phyloP scores from a whole-genome alignment of 2,329 filamentous ascomycete genomes.

The Raffaelea ambrosiae region DNA sequence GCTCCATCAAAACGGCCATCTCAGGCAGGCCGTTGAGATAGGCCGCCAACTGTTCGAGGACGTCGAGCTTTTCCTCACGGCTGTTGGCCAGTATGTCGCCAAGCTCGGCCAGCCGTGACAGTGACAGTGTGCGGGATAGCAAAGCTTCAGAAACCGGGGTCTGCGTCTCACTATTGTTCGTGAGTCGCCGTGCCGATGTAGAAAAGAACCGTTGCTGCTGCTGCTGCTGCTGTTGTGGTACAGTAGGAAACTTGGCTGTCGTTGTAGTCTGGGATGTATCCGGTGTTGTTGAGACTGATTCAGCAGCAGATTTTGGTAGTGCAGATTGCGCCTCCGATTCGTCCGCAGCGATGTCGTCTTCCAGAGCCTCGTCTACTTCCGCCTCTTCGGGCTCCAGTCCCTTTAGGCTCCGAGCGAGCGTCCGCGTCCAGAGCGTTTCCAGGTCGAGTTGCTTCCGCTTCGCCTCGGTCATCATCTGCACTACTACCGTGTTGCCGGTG shows the following conservation, averaged over 20 bases:
- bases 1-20: too few relatives aligned
- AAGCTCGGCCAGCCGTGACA: too few relatives aligned
- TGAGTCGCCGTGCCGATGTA: constrained; percentile 10
- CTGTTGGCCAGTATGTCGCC: too few relatives aligned
- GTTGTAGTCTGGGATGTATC: too few relatives aligned
- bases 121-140: too few relatives aligned
- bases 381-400: constrained; percentile 7
- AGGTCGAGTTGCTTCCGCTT: constrained; percentile 44
- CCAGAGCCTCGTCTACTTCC: neutral
- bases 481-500: constrained; percentile 42
- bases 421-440: constrained; percentile 41
- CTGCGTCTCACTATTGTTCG: too few relatives aligned
- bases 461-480: constrained; percentile 49
- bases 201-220: constrained; percentile 13
- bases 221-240: neutral
- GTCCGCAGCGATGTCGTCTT: too few relatives aligned
- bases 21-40: too few relatives aligned
- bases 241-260: neutral
- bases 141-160: too few relatives aligned
- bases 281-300: too few relatives aligned
- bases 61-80: too few relatives aligned
- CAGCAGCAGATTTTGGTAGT: neutral
- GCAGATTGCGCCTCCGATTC: neutral
- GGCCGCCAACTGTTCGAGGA: too few relatives aligned
- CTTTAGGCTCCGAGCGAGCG: constrained; percentile 23